phyloP scores from a whole-genome alignment of 176 grass and related monocot genomes.

The Raddia distichophylla region DNA sequence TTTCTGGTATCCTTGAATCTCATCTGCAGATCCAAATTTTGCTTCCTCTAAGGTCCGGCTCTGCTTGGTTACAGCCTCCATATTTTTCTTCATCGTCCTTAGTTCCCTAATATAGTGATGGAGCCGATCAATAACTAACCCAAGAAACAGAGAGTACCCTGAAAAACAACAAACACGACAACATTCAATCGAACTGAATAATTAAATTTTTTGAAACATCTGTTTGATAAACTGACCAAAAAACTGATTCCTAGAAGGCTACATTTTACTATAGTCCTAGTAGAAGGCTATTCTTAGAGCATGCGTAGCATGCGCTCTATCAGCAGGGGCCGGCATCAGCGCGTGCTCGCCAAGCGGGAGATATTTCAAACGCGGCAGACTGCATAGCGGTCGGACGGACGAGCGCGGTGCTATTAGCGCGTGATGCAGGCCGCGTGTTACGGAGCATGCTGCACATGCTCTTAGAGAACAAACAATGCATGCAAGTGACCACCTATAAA shows the following conservation, averaged over 20 bases:
- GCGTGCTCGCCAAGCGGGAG: too few relatives aligned
- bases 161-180: slow-evolving; percentile 35
- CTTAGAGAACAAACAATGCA: neutral
- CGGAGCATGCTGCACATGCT: neutral
- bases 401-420: too few relatives aligned
- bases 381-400: too few relatives aligned
- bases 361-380: too few relatives aligned
- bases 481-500: neutral
- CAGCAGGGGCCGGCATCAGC: too few relatives aligned
- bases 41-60: slow-evolving; percentile 66
- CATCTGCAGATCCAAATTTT: slow-evolving; percentile 51
- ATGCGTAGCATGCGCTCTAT: too few relatives aligned
- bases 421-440: too few relatives aligned
- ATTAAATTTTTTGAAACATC: slow-evolving; percentile 1
- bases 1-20: slow-evolving; percentile 52
- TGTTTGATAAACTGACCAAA: neutral
- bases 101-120: slow-evolving; percentile 84
- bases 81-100: slow-evolving; percentile 62
- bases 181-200: neutral
- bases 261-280: neutral
- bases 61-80: slow-evolving; percentile 68
- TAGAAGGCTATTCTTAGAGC: neutral
- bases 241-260: neutral
- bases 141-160: slow-evolving; percentile 83
- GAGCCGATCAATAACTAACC: slow-evolving; percentile 69